A percentile compares a stretch with the other conserved stretches of the same genome.
phyloP scores from a whole-genome alignment of 2,329 filamentous ascomycete species.

The Chaetomiaceae sp. region DNA sequence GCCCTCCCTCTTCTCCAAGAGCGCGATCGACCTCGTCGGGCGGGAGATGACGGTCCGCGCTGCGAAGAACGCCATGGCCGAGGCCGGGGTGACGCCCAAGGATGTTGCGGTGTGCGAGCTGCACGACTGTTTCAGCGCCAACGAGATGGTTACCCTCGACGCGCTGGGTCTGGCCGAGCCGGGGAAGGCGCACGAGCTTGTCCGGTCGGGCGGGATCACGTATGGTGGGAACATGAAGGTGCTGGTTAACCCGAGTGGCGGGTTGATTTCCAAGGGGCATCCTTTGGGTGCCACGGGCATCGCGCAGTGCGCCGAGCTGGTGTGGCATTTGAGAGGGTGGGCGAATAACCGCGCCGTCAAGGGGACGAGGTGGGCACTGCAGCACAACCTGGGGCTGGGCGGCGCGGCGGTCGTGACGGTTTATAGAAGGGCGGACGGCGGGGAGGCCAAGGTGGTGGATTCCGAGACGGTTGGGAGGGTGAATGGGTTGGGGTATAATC shows the following conservation, averaged over 20 bases:
- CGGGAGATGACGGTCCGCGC: constrained; percentile 78
- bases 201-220: constrained; percentile 82
- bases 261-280: constrained; percentile 93
- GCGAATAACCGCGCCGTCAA: constrained; percentile 78
- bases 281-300: constrained; percentile 92
- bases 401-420: constrained; percentile 88
- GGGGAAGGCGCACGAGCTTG: constrained; percentile 88
- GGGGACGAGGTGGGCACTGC: constrained; percentile 68
- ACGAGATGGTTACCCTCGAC: constrained; percentile 89
- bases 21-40: constrained; percentile 83
- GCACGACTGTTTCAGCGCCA: constrained; percentile 95
- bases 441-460: constrained; percentile 55
- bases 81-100: constrained; percentile 64
- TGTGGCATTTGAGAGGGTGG: constrained; percentile 95
- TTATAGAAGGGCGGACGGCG: constrained; percentile 78
- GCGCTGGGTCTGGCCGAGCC: constrained; percentile 72
- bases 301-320: constrained; percentile 89
- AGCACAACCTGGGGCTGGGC: constrained; percentile 90
- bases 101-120: constrained; percentile 85
- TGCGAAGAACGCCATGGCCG: constrained; percentile 61
- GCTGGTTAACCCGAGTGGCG: constrained; percentile 89
- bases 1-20: constrained; percentile 70
- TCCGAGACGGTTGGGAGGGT: constrained; percentile 60
- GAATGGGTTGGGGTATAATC: constrained; percentile 81
- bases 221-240: constrained; percentile 66